These are phyloP conservation scores for Pyrrhoderma noxium DNA, from an alignment of 1,284 basidiomycete species.

Conservation along the genomic window DNA sequence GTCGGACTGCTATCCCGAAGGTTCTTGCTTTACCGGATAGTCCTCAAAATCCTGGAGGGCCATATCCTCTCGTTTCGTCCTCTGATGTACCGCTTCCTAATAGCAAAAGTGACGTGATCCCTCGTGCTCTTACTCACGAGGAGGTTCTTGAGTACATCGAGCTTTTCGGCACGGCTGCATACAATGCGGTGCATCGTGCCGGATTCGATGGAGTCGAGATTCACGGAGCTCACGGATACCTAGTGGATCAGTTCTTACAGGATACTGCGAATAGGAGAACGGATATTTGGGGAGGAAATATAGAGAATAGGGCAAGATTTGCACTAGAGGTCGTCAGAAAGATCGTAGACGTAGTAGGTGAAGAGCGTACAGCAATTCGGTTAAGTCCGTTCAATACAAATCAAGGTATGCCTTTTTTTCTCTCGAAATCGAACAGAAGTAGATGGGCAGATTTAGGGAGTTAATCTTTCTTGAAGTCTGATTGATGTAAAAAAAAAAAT, in stretches of 20 bases:
- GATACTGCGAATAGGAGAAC: conserved; percentile 32
- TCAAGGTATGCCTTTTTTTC: not conserved
- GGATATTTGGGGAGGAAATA: conserved; percentile 41
- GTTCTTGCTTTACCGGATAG: conserved; percentile 24
- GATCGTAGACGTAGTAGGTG: conserved; percentile 16
- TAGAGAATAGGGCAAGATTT: conserved; percentile 41
- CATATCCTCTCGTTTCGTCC: conserved; percentile 32
- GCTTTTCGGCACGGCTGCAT: conserved; percentile 26
- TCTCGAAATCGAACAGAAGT: too few species aligned
- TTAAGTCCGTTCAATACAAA: conserved; percentile 19
- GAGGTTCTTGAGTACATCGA: conserved; percentile 33
- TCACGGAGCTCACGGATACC: conserved; percentile 18
- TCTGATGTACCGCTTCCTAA: conserved; percentile 35
- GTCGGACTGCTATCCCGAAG: conserved; percentile 31
- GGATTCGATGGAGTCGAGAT: conserved; percentile 29
- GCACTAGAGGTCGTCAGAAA: conserved; percentile 34
- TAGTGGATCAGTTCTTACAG: conserved; percentile 21
- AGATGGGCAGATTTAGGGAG: too few species aligned
- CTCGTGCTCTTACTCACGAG: conserved; percentile 30
- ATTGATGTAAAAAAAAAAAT: too few species aligned
- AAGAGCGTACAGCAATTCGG: conserved; percentile 31
- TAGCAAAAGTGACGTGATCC: conserved; percentile 13
- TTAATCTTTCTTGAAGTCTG: not conserved
- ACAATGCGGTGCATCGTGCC: conserved; percentile 28
- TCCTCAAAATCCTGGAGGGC: conserved; percentile 11